Base-by-base conservation (phyloP, 2,329 filamentous ascomycete genomes). In the Hymenoscyphus scutula region DNA sequence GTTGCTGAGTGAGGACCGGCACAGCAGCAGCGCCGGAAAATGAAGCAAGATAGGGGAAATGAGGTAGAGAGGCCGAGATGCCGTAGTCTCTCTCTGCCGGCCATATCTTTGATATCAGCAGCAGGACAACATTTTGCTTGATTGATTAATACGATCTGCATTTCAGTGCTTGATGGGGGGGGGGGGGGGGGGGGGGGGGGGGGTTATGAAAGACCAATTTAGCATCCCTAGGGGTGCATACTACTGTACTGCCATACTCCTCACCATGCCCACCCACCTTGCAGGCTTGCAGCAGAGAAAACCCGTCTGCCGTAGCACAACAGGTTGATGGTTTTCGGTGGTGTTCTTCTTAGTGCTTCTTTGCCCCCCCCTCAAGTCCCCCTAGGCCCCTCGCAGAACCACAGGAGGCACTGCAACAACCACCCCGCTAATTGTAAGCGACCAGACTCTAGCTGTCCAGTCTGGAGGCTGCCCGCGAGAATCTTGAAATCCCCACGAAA, bases 401-500 rank as follows among this genome's bases (percentile, higher is more conserved):
- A 25, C 7, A 48, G 41, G 11, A 23, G 41, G 17, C 41, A 48
- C 41, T 48, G 41, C 41, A 48, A 48, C 41, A 48, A 48, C n/a
- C 41, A 48, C 41, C 41, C 41, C 41, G 19, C 41, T 23, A 48
- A 23, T 11, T 48, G 41, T 34, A 34, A 34, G 32, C 32, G 32
- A 13, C 32, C 32, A 34, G 32, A 34, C 6, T 34, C 41, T 19
- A 8, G 10, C 41, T 23, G 41, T 48, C 41, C 8, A 23, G 41
- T 48, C 41, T 48, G n/a, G 19, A 23, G 19, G 41, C 41, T 48
- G 41, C n/a, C n/a, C 41, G n/a, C 19, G 41, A 48, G 41, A 19
- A 17, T 11, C 15, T 23, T 17, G 41, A 48, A 19, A 51, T 58
- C 56, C 56, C 56, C 56, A 58, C 56, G 56, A 58, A 45, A 27